phyloP scores from a whole-genome alignment of 2,329 filamentous ascomycete species.

The Penicillium oxalicum region DNA sequence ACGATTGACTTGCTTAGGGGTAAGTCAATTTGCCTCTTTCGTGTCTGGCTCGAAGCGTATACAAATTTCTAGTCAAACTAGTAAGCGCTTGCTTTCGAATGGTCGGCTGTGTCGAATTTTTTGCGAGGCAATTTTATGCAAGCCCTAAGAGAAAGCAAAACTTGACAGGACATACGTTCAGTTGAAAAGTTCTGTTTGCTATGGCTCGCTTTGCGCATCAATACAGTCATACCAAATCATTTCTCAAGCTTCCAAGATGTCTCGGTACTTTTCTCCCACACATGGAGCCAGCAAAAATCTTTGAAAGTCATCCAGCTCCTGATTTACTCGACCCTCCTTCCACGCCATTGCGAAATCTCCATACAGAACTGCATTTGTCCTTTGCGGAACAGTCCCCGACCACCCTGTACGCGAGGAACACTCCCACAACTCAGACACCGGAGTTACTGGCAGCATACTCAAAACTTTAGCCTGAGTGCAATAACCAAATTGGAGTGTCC shows the following conservation, averaged over 20 bases:
- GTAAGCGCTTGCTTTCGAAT: too few species aligned
- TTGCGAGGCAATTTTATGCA: too few species aligned
- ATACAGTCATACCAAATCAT: too few species aligned
- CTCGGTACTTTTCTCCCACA: constrained; percentile 5
- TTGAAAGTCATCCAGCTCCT: constrained; percentile 4
- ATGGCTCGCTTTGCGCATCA: too few species aligned
- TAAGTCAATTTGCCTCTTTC: too few species aligned
- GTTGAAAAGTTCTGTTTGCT: too few species aligned
- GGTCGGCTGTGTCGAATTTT: too few species aligned
- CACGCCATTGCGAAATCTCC: constrained; percentile 7
- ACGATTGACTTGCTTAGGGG: too few species aligned
- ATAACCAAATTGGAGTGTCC: constrained; percentile 1
- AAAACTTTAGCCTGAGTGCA: constrained; percentile 1
- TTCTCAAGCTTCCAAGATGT: neutral
- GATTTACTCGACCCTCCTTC: constrained; percentile 3
- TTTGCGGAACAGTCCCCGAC: neutral
- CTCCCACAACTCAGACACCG: constrained; percentile 1
- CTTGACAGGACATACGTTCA: too few species aligned
- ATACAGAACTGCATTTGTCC: constrained; percentile 6
- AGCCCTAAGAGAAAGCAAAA: too few species aligned
- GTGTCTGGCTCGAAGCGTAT: too few species aligned
- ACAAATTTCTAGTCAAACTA: too few species aligned
- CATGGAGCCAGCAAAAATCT: constrained; percentile 5
- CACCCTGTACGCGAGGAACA: constrained; percentile 1
- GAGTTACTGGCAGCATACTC: constrained; percentile 7